These are phyloP conservation scores for Gossypium davidsonii DNA, from an alignment of 441 rosid species.

Conservation along the genomic window DNA sequence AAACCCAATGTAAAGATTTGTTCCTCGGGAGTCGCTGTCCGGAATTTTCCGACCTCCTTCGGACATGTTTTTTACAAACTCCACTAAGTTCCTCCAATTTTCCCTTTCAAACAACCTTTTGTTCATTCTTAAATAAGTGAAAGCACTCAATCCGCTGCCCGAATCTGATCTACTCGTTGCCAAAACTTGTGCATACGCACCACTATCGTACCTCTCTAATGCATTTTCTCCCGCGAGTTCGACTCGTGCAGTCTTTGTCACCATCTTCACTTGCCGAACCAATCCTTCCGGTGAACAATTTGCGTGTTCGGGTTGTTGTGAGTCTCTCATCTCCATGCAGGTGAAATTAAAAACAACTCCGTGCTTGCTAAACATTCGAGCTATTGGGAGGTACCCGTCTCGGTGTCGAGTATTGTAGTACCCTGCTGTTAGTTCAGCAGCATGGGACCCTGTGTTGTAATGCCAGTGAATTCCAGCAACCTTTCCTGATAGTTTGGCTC, in stretches of 20 bases:
- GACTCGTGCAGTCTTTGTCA: constrained; percentile 45
- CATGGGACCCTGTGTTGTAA: constrained; percentile 81
- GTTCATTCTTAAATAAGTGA: constrained; percentile 78
- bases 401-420: constrained; percentile 69
- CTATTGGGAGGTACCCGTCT: constrained; percentile 76
- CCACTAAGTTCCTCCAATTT: constrained; percentile 72
- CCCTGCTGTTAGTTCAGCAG: constrained; percentile 89
- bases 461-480: constrained; percentile 97
- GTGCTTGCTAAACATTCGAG: constrained; percentile 61
- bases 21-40: constrained; percentile 45
- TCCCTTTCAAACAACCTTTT: constrained; percentile 69
- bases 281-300: constrained; percentile 85
- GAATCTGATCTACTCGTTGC: constrained; percentile 67
- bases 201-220: constrained; percentile 65
- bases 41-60: constrained; percentile 55
- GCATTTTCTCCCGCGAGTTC: constrained; percentile 93
- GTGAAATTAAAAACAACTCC: constrained; percentile 77
- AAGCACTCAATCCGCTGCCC: constrained; percentile 67
- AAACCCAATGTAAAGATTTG: constrained; percentile 59
- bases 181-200: constrained; percentile 66
- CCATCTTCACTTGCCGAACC: constrained; percentile 70
- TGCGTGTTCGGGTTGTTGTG: constrained; percentile 60
- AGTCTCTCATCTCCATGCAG: constrained; percentile 95
- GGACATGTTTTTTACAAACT: constrained; percentile 76
- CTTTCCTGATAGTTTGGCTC: constrained; percentile 64